A percentile compares a stretch with the other conserved stretches of the same genome.
phyloP scores from a whole-genome alignment of 164 flowering plant species.

The Buxus sempervirens region DNA sequence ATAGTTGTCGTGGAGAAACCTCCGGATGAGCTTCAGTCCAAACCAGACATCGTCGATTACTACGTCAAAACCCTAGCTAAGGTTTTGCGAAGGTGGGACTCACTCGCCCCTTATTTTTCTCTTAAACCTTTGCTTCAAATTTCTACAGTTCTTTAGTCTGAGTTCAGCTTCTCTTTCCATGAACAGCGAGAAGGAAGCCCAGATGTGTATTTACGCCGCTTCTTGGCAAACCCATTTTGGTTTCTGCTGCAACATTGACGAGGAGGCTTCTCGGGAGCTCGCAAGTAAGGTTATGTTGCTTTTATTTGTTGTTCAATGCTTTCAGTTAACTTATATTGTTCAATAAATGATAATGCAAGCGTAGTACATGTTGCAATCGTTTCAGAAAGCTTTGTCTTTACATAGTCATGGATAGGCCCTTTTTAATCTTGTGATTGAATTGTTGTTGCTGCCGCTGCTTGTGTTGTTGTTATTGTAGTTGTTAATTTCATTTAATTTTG shows the following conservation, averaged over 20 bases:
- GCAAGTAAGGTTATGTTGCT: slow-evolving; percentile 35
- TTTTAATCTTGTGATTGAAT: neutral
- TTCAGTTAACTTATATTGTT: no score
- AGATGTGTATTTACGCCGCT: slow-evolving; percentile 72
- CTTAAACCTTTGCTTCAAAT: neutral
- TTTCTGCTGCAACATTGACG: slow-evolving; percentile 68
- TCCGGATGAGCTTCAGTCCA: slow-evolving; percentile 34
- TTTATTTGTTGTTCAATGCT: neutral
- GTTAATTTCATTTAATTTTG: neutral
- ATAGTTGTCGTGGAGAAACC: slow-evolving; percentile 60
- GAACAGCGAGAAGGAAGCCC: slow-evolving; percentile 70
- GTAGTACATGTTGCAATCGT: neutral
- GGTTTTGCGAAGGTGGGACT: slow-evolving; percentile 55
- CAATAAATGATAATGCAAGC: neutral
- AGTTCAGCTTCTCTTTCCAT: slow-evolving; percentile 1
- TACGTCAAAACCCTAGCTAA: slow-evolving; percentile 50
- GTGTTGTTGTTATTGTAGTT: neutral
- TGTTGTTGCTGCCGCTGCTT: neutral
- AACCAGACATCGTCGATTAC: slow-evolving; percentile 47
- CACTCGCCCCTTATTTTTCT: neutral
- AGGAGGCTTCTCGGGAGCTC: slow-evolving; percentile 43
- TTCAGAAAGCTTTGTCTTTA: neutral
- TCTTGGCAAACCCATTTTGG: slow-evolving; percentile 60
- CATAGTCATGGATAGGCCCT: neutral
- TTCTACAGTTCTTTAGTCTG: neutral